Evolutionary conservation across 2,329 filamentous ascomycete genomes (phyloP).

Genomic region (Didymella segeticola): DNA sequence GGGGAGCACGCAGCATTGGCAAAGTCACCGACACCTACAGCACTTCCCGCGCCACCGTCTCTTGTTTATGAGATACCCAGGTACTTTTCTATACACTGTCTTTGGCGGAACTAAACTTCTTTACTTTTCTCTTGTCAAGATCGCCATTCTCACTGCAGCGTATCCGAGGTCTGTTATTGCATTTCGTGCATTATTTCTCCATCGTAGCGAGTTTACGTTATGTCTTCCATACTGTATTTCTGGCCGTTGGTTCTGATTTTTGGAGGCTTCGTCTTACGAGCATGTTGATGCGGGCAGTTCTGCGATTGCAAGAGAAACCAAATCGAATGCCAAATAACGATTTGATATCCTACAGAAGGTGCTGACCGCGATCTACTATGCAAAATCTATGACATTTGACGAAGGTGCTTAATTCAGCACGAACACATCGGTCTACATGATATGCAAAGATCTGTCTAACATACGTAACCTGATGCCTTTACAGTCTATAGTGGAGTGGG

Average conservation of each 20-base stretch:
- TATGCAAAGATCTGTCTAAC: not conserved
- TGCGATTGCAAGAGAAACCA: not conserved
- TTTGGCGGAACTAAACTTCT: not conserved
- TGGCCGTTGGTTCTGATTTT: not conserved
- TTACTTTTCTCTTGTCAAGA: not conserved
- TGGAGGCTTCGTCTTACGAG: not conserved
- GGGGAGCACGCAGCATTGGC: not conserved
- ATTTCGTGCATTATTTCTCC: not conserved
- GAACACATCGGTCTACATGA: not conserved
- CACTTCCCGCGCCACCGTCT: conserved; percentile 2
- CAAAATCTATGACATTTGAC: not conserved
- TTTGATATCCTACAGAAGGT: not conserved
- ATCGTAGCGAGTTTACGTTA: conserved; percentile 6
- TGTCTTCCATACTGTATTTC: not conserved
- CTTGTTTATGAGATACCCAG: conserved; percentile 27
- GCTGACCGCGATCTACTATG: not conserved
- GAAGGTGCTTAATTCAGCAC: not conserved
- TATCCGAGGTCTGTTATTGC: not conserved
- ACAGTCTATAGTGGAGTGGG: not conserved
- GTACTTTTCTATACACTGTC: conserved; percentile 14
- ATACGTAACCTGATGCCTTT: not conserved
- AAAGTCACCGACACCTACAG: not conserved
- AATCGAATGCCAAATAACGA: not conserved
- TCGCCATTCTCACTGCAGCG: not conserved
- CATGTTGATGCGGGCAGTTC: not conserved